These are phyloP conservation scores for Porcisia deanei DNA, from an alignment of 208 protist species.

Conservation along the genomic window DNA sequence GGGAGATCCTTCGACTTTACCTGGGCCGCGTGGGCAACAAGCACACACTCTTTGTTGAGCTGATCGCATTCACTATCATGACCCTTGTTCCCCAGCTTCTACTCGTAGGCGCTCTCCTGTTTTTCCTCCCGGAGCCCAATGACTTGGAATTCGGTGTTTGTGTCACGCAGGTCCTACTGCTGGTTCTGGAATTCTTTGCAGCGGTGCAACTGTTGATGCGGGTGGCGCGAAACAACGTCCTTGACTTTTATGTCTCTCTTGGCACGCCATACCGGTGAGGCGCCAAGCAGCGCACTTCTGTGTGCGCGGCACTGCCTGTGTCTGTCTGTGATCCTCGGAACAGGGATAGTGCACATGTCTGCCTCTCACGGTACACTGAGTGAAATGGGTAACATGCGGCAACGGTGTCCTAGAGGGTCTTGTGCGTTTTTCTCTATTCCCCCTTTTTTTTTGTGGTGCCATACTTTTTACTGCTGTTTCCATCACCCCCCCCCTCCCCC, in stretches of 20 bases:
- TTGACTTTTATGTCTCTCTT: constrained; percentile 75
- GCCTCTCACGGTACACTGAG: neutral
- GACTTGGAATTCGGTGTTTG: constrained; percentile 66
- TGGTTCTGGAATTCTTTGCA: constrained; percentile 41
- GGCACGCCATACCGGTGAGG: constrained; percentile 19
- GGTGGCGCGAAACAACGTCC: constrained; percentile 57
- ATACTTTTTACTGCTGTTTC: neutral
- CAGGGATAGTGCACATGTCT: neutral
- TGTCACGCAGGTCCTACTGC: constrained; percentile 58
- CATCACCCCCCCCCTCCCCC: neutral
- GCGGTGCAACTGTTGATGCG: constrained; percentile 35
- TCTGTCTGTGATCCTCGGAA: too few species aligned
- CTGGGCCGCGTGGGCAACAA: constrained; percentile 52
- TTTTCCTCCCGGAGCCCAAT: constrained; percentile 44
- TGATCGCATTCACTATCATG: constrained; percentile 54
- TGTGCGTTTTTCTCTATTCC: neutral
- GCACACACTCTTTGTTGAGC: constrained; percentile 39
- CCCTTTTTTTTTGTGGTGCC: neutral
- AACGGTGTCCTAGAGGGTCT: too few species aligned
- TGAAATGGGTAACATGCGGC: too few species aligned
- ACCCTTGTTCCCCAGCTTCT: constrained; percentile 62
- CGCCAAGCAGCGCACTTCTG: neutral
- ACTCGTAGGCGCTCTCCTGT: constrained; percentile 42
- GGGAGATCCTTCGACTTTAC: constrained; percentile 52
- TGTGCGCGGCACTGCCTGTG: too few species aligned